Evolutionary conservation across 2,329 filamentous ascomycete genomes (phyloP), one percentile per base, ranked within the genome.

Genomic region (Amesomyces nigricolor): DNA sequence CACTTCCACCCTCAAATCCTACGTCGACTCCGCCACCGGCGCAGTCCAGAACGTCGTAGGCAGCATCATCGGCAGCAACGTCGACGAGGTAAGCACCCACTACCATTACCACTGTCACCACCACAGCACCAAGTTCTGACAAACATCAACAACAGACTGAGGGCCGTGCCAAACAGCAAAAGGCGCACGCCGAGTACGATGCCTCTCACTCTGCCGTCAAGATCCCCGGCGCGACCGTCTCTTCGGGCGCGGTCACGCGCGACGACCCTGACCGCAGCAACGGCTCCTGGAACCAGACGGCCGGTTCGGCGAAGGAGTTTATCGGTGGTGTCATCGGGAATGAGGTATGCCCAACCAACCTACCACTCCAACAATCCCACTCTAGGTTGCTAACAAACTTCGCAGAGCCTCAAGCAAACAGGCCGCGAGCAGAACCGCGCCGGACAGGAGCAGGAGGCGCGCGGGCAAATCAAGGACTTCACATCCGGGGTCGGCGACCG

Each of bases 271-370:
- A 92, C 69, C 88, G 91, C 61, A 75, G 78, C 19, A 69, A 81
- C 16, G 91, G 92, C 43, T 78, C 79, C 16, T 95, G 87, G 85
- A 89, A 96, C 75, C 91, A 96, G 74, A 95, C 90, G 5, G 67
- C 91, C n/a, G 92, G 91, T 51, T 82, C 87, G 1, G 85, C 85
- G 43, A 96, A 96, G 77, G 89, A 96, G 70, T 76, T 85, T 4
- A 61, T 94, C 1, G 92, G 92, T 56, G 85, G 85, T 16, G 64
- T 92, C 5, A 62, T 92, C 26, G 92, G 91, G 58, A 84, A 82
- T 61, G 86, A 94, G 73, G 80, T 81, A 68, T 46, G 42, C 22
- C 7, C 2, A 11, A 26, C 22, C 22, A 5, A 14, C 16, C 17
- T 19, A 30, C 4, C 10, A 11, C 2, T 32, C 14, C 19, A n/a